Base-by-base conservation (phyloP, 2,329 filamentous ascomycete species). In the Aspergillus sp. region DNA sequence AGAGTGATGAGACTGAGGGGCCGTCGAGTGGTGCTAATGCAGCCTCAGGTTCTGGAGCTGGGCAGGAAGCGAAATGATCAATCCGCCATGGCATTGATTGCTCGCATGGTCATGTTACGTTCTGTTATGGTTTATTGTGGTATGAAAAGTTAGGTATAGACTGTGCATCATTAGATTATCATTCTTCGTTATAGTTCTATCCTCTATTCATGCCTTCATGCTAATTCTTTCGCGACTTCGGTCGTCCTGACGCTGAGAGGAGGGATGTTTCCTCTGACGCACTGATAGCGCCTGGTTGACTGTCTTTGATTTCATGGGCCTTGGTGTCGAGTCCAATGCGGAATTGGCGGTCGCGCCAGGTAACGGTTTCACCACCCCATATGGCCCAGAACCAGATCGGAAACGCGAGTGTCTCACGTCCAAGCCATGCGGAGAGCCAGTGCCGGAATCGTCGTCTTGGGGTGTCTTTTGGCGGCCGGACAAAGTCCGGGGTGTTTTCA, bases 361-460 rank as follows among this genome's bases (percentile, higher is more conserved):
- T 86, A 0, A 99, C 92, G 0, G 89, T 94, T 1, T 90, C 87
- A 0, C 95, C 95, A n/a, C 94, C 89, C 68, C 92, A 87, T 22
- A 97, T 91, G 0, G 95, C 95, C 86, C 90, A 93, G 0, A 87
- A 80, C 95, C 95, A 99, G 62, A 99, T 90, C 0, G 93, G 93
- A 50, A 97, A 81, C 0, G 95, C 93, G 8, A 97, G 81, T 0
- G 86, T 66, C 77, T 99, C 95, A 34, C 95, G 84, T 0, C 91
- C 92, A 0, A 96, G 69, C 95, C 96, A 99, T 0, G 93, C 91
- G 6, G 84, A 74, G 4, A 95, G 72, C 91, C 93, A 99, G 66
- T 91, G 84, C 0, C 76, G 65, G 60, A 95, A 90, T 0, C 83
- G 79, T 43, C 91, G 82, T 55, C 77, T 80, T 63, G 58, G 80